Evolutionary conservation across 2,329 filamentous ascomycete species (phyloP).

Genomic region (Hypoxylon sp.): DNA sequence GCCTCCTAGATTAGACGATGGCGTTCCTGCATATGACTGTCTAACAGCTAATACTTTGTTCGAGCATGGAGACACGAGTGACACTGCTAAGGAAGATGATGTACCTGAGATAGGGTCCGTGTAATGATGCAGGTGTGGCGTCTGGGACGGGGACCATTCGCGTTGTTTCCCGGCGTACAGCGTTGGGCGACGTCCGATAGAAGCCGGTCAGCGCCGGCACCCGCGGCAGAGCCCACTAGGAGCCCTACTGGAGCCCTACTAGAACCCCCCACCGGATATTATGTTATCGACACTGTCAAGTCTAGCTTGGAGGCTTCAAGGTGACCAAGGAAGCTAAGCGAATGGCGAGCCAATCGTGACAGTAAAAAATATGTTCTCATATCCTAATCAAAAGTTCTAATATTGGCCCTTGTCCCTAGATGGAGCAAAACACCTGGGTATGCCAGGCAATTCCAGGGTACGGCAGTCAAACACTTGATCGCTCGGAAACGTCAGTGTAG

Average conservation of each 20-base stretch:
- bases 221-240: slow-evolving; percentile 17
- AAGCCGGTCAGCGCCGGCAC: slow-evolving; percentile 40
- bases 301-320: neutral
- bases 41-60: too few species aligned
- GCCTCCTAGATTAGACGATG: slow-evolving; percentile 27
- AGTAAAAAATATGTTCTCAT: too few species aligned
- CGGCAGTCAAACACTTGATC: neutral
- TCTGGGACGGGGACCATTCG: slow-evolving; percentile 28
- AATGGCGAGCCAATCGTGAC: neutral
- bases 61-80: too few species aligned
- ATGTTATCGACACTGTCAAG: slow-evolving; percentile 4
- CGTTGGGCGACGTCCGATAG: slow-evolving; percentile 31
- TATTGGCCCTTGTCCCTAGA: too few species aligned
- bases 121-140: neutral
- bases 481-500: neutral
- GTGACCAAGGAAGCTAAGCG: neutral
- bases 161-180: slow-evolving; percentile 27
- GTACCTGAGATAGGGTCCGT: too few species aligned
- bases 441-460: neutral
- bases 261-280: slow-evolving; percentile 9
- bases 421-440: neutral
- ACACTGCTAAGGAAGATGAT: neutral
- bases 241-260: neutral
- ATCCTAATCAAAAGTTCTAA: too few species aligned
- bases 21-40: slow-evolving; percentile 29